Conservation (phyloP, 192 early-diverging fungal species). For the Gaertneriomyces sp. region DNA sequence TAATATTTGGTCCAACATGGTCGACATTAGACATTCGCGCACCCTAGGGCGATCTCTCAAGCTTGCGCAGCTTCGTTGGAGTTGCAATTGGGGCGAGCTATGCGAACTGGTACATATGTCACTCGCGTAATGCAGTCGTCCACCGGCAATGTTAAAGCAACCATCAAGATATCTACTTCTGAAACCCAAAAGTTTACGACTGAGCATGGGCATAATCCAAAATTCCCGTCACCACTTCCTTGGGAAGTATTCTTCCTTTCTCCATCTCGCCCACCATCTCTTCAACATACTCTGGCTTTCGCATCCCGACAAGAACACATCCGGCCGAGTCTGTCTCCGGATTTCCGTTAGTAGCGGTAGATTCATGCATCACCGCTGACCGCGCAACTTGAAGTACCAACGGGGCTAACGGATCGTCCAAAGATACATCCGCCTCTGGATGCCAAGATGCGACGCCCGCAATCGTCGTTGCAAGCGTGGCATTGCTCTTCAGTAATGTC, state of each 20-base stretch:
- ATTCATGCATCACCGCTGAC: slow-evolving; percentile 10
- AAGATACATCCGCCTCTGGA: slow-evolving; percentile 7
- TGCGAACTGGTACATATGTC: too few species aligned
- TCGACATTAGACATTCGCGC: too few species aligned
- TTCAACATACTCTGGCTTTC: slow-evolving; percentile 53
- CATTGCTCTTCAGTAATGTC: slow-evolving; percentile 50
- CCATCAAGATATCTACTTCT: too few species aligned
- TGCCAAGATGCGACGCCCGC: slow-evolving; percentile 25
- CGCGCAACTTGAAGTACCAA: slow-evolving; percentile 48
- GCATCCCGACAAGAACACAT: slow-evolving; percentile 62
- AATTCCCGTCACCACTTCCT: background rate
- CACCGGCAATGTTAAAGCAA: too few species aligned
- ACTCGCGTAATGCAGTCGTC: too few species aligned
- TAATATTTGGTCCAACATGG: too few species aligned
- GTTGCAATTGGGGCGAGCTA: too few species aligned
- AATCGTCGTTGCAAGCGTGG: slow-evolving; percentile 51
- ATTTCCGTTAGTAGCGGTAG: background rate
- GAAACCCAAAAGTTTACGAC: too few species aligned
- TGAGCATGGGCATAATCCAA: too few species aligned
- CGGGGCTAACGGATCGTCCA: slow-evolving; percentile 49
- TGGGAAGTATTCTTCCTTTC: background rate
- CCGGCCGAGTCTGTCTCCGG: slow-evolving; percentile 32
- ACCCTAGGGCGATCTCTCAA: too few species aligned
- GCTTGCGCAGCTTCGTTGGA: too few species aligned
- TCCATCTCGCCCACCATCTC: slow-evolving; percentile 48